Percentiles rank a stretch among this genome's conserved stretches.
Conservation (phyloP, 441 rosid genomes). For the Croton laevigatus region DNA sequence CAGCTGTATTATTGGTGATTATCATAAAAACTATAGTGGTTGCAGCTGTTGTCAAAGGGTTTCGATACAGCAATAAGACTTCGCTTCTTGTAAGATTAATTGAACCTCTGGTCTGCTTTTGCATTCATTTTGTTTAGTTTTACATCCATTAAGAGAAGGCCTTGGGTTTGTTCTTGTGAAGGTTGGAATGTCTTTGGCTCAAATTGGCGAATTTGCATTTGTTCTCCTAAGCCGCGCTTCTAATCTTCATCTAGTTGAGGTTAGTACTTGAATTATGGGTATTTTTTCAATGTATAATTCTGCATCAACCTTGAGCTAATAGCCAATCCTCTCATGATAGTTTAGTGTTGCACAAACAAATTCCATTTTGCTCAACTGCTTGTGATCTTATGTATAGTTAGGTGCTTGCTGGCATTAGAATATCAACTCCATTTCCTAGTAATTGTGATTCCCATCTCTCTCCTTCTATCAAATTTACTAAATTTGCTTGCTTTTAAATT, state of each 20-base stretch:
- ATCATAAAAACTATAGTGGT: conserved; percentile 78
- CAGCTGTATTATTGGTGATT: conserved; percentile 89
- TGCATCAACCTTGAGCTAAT: background rate
- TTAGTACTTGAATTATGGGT: conserved; percentile 27
- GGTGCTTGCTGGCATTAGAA: background rate
- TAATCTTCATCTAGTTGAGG: conserved; percentile 93
- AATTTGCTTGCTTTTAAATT: background rate
- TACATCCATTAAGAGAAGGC: conserved; percentile 13
- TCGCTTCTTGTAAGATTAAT: conserved; percentile 77
- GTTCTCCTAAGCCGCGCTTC: conserved; percentile 97
- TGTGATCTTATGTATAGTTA: background rate
- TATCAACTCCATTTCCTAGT: background rate
- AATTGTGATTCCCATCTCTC: background rate
- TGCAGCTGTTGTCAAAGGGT: conserved; percentile 81
- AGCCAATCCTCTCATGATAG: background rate
- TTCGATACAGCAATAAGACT: conserved; percentile 88
- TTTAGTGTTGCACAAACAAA: background rate
- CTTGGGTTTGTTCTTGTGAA: conserved; percentile 35
- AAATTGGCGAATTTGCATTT: conserved; percentile 96
- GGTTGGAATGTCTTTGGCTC: conserved; percentile 98
- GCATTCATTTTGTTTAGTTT: conserved; percentile 5
- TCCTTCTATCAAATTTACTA: background rate
- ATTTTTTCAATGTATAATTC: background rate
- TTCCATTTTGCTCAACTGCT: background rate
- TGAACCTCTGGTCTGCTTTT: conserved; percentile 8